Evolutionary conservation across 2,329 filamentous ascomycete species (phyloP).

Genomic region (Penicillium palitans): DNA sequence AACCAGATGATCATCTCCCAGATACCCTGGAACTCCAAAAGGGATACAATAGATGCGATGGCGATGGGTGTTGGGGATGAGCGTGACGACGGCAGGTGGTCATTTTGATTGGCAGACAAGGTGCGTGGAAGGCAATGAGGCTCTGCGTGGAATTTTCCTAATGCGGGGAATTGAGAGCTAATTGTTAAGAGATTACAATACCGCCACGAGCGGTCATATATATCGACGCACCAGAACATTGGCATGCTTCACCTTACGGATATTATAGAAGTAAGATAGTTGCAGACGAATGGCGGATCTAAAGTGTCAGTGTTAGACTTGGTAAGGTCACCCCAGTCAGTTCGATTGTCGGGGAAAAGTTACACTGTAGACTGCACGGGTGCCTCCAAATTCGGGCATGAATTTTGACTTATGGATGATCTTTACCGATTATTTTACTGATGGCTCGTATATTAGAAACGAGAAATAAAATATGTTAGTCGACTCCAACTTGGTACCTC

Average conservation of each 20-base stretch:
- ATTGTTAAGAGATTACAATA: not conserved
- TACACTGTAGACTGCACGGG: not conserved
- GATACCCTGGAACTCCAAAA: not conserved
- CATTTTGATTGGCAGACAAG: conserved; percentile 10
- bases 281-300: not conserved
- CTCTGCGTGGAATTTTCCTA: not conserved
- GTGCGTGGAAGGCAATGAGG: conserved; percentile 4
- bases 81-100: conserved; percentile 8
- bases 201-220: not conserved
- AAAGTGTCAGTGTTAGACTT: not conserved
- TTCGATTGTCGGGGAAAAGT: not conserved
- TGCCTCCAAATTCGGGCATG: not conserved
- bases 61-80: conserved; percentile 4
- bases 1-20: not conserved
- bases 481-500: not conserved
- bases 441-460: not conserved
- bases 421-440: not conserved
- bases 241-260: not conserved
- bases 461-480: too few species aligned
- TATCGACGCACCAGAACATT: not conserved
- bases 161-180: not conserved
- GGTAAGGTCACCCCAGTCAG: not conserved
- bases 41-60: conserved; percentile 3
- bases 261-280: not conserved
- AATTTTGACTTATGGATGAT: not conserved